These are phyloP conservation scores for Cladosporium sp. DNA, from an alignment of 2,329 filamentous ascomycete genomes.

Conservation along the genomic window DNA sequence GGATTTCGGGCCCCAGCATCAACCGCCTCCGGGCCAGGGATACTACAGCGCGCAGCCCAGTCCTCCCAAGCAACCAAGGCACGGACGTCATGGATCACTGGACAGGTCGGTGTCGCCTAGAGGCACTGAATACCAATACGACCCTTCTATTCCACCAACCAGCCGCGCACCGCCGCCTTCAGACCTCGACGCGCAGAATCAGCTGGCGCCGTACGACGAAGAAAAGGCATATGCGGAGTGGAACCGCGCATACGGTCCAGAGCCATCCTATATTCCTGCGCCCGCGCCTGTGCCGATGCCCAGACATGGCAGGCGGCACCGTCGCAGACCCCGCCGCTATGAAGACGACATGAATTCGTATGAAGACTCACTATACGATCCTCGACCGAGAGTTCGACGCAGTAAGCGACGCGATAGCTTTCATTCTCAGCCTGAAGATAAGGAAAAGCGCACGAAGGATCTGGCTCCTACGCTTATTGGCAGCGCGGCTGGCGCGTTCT, in stretches of 20 bases:
- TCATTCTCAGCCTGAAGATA: constrained; percentile 43
- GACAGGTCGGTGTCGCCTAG: constrained; percentile 2
- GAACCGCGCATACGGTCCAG: constrained; percentile 11
- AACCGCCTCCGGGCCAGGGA: constrained; percentile 8
- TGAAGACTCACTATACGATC: constrained; percentile 42
- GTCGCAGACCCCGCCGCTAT: not conserved
- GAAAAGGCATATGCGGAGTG: constrained; percentile 14
- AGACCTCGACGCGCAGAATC: not conserved
- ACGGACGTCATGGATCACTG: not conserved
- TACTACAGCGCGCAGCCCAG: constrained; percentile 6
- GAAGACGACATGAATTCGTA: constrained; percentile 39
- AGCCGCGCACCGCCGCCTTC: not conserved
- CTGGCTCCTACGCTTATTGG: constrained; percentile 8
- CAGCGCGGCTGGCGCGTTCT: constrained; percentile 7
- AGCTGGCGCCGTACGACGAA: constrained; percentile 14
- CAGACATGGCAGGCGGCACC: constrained; percentile 35
- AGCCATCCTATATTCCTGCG: not conserved
- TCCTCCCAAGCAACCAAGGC: not conserved
- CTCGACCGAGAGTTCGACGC: constrained; percentile 54
- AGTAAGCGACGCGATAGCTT: constrained; percentile 40
- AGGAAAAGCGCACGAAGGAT: not conserved
- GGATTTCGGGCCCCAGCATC: not conserved
- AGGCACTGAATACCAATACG: not conserved
- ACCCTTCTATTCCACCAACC: not conserved
- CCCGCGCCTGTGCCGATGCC: not conserved